phyloP scores from a whole-genome alignment of 2,329 filamentous ascomycete species.

The Curvularia verruculosa region DNA sequence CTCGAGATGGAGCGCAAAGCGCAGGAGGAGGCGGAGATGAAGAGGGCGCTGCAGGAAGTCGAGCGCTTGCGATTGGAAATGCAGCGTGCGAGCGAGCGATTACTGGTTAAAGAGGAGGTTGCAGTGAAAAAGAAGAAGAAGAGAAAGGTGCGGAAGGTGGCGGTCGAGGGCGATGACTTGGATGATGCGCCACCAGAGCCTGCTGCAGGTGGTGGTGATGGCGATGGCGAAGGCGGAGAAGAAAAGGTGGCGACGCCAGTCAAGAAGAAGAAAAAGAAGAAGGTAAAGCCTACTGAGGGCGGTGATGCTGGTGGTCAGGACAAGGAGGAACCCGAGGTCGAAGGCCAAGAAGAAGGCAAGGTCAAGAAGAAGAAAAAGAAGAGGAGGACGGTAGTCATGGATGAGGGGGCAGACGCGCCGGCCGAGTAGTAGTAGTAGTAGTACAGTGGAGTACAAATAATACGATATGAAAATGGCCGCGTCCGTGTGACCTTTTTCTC shows the following conservation, averaged over 20 bases:
- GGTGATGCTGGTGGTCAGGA: conserved; percentile 17
- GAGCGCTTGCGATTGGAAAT: conserved; percentile 87
- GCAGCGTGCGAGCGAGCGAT: conserved; percentile 78
- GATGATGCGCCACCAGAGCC: conserved; percentile 55
- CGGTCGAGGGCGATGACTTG: conserved; percentile 60
- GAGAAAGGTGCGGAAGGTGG: conserved; percentile 53
- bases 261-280: conserved; percentile 54
- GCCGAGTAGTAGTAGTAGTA: too few species aligned
- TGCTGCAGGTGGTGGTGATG: conserved; percentile 22
- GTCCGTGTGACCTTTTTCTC: background rate
- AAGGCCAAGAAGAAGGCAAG: conserved; percentile 41
- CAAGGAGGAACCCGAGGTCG: conserved; percentile 14
- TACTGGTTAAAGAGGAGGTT: conserved; percentile 71
- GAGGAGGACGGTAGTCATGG: conserved; percentile 45
- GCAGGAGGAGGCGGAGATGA: conserved; percentile 87
- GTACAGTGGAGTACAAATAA: background rate
- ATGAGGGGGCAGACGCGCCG: conserved; percentile 26
- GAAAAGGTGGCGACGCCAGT: conserved; percentile 20
- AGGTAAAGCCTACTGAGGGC: conserved; percentile 40
- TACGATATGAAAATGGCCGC: background rate
- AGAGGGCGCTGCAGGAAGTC: conserved; percentile 83
- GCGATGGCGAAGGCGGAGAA: conserved; percentile 14
- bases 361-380: conserved; percentile 53
- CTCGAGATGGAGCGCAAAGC: conserved; percentile 70
- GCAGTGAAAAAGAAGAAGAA: conserved; percentile 69